Base-by-base conservation (phyloP, 306 rosid species). In the Vachellia collinsii region DNA sequence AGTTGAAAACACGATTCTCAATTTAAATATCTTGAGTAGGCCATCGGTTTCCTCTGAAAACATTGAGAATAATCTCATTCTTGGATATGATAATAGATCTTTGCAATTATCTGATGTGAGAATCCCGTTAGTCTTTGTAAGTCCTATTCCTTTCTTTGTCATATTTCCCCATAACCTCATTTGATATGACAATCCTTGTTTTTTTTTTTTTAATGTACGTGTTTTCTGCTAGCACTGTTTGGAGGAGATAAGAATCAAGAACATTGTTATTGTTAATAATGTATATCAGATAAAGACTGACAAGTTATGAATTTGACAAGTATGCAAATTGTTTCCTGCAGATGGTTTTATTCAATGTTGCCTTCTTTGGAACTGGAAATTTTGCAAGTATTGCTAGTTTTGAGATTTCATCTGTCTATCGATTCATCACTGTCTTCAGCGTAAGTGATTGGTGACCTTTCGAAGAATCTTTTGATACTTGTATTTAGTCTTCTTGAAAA, bases 341-440 rank as follows among this genome's bases (percentile, higher is more conserved):
- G 98, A 80, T 90, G 92, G 92, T 93, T 80, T 83, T 93, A 56
- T 92, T 93, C 83, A 93, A 93, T 66, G 88, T 93, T 53, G 94
- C 98, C 50, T 93, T 93, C 88, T 93, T 93, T 74, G 98, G 97
- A 83, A 93, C 97, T 22, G 98, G 98, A 69, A 93, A 94, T 58
- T 94, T 94, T 64, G 98, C 98, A 61, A 92, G 98, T 80, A 94
- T 94, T 56, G 97, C 98, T 63, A 94, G 98, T 81, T 94, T 94
- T 48, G 97, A 94, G 92, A 94, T 94, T 77, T 94, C 98, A 65
- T 94, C 98, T 4, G 98, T 94, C 76, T 94, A 94, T 83, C 90
- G 95, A 68, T 94, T 94, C 90, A 90, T 94, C 67, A 94, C 98
- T 38, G 78, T 94, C 81, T 94, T 94, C 76, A 94, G 93, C 54